Conservation (phyloP, 176 grass and related monocot genomes). For the Eleusine coracana region DNA sequence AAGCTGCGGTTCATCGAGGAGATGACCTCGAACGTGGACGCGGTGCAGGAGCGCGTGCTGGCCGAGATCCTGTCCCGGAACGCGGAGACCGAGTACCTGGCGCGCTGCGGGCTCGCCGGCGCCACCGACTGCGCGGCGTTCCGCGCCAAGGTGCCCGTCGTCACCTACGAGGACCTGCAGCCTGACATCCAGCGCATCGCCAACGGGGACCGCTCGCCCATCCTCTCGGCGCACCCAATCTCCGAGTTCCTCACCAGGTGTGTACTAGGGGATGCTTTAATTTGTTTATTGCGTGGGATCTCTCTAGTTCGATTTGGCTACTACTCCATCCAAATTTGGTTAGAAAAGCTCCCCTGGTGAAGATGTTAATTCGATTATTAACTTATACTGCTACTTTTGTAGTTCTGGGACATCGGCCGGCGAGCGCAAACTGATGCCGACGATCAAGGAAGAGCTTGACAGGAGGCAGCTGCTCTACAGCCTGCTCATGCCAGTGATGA, state of each 20-base stretch:
- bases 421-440: slow-evolving; percentile 69
- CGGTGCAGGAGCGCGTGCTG: slow-evolving; percentile 56
- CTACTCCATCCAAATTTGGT: too few relatives aligned
- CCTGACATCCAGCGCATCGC: slow-evolving; percentile 74
- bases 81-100: slow-evolving; percentile 63
- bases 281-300: too few relatives aligned
- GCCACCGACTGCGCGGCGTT: slow-evolving; percentile 57
- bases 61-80: slow-evolving; percentile 63
- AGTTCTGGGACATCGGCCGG: slow-evolving; percentile 71
- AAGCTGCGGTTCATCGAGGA: slow-evolving; percentile 72
- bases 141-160: slow-evolving; percentile 57
- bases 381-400: too few relatives aligned
- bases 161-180: slow-evolving; percentile 76
- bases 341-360: too few relatives aligned
- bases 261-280: too few relatives aligned
- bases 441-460: slow-evolving; percentile 66
- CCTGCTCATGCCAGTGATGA: slow-evolving; percentile 73
- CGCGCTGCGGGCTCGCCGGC: slow-evolving; percentile 52
- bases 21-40: slow-evolving; percentile 55
- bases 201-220: slow-evolving; percentile 70
- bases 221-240: slow-evolving; percentile 67
- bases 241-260: slow-evolving; percentile 81
- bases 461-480: slow-evolving; percentile 63
- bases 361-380: too few relatives aligned
- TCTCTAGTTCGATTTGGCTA: too few relatives aligned